A percentile compares a stretch with the other conserved stretches of the same genome.
Evolutionary conservation across 306 rosid species (phyloP).

Genomic region (Hippophae rhamnoides): DNA sequence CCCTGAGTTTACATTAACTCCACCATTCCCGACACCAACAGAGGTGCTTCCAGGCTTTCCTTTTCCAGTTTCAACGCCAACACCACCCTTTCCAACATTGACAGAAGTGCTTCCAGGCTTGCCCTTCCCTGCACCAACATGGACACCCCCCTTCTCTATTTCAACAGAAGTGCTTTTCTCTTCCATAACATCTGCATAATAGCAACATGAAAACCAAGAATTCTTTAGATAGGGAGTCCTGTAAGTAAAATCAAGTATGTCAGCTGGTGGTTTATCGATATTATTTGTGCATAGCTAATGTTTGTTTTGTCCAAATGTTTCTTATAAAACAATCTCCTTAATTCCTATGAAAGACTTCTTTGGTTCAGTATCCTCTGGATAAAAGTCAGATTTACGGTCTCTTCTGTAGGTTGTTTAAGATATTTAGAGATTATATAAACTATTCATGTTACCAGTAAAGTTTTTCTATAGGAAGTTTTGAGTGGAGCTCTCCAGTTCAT

Average conservation of each 20-base stretch:
- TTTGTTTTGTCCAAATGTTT: too few species aligned
- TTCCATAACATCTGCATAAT: constrained; percentile 24
- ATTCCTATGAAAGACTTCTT: neutral
- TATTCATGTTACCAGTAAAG: neutral
- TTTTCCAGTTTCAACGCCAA: constrained; percentile 25
- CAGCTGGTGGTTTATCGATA: too few species aligned
- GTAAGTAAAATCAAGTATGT: too few species aligned
- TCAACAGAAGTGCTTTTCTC: constrained; percentile 50
- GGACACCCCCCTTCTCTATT: constrained; percentile 45
- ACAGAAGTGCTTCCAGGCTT: constrained; percentile 30
- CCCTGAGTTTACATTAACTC: constrained; percentile 20
- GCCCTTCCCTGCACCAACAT: constrained; percentile 22
- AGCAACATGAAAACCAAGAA: too few species aligned
- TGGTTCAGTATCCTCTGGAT: neutral
- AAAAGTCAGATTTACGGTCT: neutral
- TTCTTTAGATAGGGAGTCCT: too few species aligned
- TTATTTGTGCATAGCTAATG: too few species aligned
- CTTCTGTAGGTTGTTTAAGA: neutral
- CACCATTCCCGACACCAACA: constrained; percentile 37
- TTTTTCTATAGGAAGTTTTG: neutral
- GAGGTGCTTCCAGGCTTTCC: constrained; percentile 34
- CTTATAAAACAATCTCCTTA: too few species aligned
- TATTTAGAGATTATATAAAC: neutral
- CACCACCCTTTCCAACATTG: constrained; percentile 44
- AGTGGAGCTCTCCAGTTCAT: neutral